Evolutionary conservation across 2,329 filamentous ascomycete species (phyloP).

Genomic region (Apiospora hydei): DNA sequence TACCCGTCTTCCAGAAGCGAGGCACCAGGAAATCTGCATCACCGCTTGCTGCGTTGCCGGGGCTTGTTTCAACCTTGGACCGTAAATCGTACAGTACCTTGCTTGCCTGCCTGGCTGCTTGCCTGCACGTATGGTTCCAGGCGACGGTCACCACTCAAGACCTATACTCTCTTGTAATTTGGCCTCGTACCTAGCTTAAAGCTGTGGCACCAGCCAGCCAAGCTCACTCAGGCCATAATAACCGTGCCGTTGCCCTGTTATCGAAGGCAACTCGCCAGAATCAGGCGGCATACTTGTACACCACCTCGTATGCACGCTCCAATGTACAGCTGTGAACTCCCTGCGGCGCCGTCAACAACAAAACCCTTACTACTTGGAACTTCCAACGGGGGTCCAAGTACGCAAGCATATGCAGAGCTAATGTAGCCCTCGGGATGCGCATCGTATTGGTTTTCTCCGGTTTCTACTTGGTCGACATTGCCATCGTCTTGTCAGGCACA

Average conservation of each 20-base stretch:
- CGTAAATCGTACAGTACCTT: background rate
- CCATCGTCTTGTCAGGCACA: background rate
- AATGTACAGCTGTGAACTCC: background rate
- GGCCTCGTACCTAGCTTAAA: background rate
- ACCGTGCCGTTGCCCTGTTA: background rate
- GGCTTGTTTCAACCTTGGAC: background rate
- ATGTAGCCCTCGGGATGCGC: constrained; percentile 7
- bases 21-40: background rate
- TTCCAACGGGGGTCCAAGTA: background rate
- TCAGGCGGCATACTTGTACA: background rate
- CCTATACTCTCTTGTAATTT: background rate
- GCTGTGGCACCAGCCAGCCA: background rate
- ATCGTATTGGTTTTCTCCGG: constrained; percentile 10
- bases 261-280: background rate
- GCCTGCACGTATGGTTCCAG: background rate
- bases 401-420: background rate
- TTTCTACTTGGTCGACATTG: background rate
- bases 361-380: background rate
- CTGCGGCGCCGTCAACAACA: background rate
- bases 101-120: background rate
- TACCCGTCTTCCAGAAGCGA: background rate
- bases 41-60: background rate
- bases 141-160: background rate
- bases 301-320: background rate
- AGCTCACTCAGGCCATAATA: too few species aligned